Percentiles rank a stretch among this genome's conserved stretches.
Conservation (phyloP, 768 basidiomycete species). For the Cystobasidium ongulense region DNA sequence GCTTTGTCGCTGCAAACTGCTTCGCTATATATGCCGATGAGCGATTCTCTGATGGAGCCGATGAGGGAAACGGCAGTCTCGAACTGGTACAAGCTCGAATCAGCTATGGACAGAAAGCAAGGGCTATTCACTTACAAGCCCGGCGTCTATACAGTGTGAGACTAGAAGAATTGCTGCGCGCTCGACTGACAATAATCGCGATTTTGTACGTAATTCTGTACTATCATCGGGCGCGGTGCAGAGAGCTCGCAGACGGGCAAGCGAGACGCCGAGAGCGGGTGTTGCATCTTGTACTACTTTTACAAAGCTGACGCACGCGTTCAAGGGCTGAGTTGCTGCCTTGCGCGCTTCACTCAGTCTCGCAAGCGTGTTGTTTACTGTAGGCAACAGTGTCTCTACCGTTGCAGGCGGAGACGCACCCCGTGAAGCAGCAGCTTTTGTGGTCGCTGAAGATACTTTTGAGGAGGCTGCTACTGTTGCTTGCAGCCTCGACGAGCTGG, state of each 20-base stretch:
- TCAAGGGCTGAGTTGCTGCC: not conserved
- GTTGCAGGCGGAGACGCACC: not conserved
- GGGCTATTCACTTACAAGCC: not conserved
- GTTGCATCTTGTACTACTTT: slow-evolving; percentile 1
- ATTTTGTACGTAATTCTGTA: not conserved
- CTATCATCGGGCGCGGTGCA: not conserved
- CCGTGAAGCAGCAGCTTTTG: not conserved
- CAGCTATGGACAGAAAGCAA: not conserved
- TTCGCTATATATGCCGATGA: not conserved
- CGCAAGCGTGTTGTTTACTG: slow-evolving; percentile 5
- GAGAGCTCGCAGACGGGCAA: not conserved
- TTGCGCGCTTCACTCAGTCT: not conserved
- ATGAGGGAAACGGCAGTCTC: slow-evolving; percentile 8
- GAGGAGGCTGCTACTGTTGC: not conserved
- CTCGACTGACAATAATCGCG: not conserved
- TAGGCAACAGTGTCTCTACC: not conserved
- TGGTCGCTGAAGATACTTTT: not conserved
- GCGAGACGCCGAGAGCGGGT: not conserved
- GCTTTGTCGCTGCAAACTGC: not conserved
- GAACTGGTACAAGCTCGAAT: not conserved
- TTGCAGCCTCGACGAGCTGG: not conserved
- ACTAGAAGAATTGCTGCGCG: slow-evolving; percentile 7
- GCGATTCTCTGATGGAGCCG: not conserved
- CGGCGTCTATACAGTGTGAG: not conserved
- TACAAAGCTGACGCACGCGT: not conserved